Percentiles rank a stretch among this genome's conserved stretches.
phyloP scores from a whole-genome alignment of 164 flowering plant species.

The Taxillus chinensis region DNA sequence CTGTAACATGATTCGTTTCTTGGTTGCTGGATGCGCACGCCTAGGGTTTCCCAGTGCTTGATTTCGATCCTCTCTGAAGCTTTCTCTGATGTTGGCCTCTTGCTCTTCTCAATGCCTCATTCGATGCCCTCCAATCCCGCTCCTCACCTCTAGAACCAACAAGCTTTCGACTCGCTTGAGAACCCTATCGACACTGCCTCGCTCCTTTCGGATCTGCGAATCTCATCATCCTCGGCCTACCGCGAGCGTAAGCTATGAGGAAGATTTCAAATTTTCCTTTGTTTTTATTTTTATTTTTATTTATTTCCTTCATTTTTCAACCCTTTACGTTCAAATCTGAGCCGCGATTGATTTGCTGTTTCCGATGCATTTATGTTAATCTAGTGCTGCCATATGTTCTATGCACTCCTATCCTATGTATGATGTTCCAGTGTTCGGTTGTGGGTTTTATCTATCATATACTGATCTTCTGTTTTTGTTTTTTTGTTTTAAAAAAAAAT shows the following conservation, averaged over 20 bases:
- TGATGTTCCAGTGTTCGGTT: too few relatives aligned
- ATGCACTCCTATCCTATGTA: too few relatives aligned
- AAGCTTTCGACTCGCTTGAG: constrained; percentile 18
- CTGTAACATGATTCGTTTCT: too few relatives aligned
- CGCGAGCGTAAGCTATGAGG: constrained; percentile 14
- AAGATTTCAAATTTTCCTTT: neutral
- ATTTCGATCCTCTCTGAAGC: neutral
- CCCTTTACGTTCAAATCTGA: too few relatives aligned
- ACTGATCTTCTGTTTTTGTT: neutral
- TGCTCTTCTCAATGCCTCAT: constrained; percentile 27
- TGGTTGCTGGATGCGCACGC: too few relatives aligned
- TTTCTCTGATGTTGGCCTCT: constrained; percentile 31
- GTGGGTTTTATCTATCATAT: too few relatives aligned
- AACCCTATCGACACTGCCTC: constrained; percentile 6
- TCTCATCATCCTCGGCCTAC: constrained; percentile 12
- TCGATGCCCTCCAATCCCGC: constrained; percentile 21
- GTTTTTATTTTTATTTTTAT: neutral
- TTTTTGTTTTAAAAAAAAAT: constrained; percentile 1
- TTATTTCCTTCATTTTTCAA: neutral
- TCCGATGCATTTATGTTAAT: too few relatives aligned
- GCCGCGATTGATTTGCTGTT: too few relatives aligned
- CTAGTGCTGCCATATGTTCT: too few relatives aligned
- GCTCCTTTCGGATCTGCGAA: constrained; percentile 18
- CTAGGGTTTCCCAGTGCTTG: too few relatives aligned
- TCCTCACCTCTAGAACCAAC: constrained; percentile 9